phyloP scores from a whole-genome alignment of 768 basidiomycete species.

The Chalciporus chontae region DNA sequence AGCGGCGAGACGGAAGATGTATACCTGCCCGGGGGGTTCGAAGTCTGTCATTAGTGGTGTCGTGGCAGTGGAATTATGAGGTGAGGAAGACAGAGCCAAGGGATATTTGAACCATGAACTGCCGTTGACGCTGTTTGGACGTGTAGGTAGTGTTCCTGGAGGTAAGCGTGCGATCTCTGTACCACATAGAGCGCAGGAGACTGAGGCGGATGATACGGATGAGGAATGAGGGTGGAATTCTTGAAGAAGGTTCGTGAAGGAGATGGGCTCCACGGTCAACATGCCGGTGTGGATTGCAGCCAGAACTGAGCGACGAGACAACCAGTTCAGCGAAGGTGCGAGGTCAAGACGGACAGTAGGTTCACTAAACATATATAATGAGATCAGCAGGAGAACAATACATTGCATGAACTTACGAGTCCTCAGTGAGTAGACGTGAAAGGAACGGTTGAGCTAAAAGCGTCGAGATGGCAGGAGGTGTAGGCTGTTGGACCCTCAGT shows the following conservation, averaged over 20 bases:
- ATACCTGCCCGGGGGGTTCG: slow-evolving; percentile 45
- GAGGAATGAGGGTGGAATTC: slow-evolving; percentile 46
- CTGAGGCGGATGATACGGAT: slow-evolving; percentile 40
- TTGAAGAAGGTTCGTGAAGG: slow-evolving; percentile 55
- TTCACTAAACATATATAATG: slow-evolving; percentile 46
- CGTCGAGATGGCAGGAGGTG: slow-evolving; percentile 65
- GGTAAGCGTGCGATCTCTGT: slow-evolving; percentile 49
- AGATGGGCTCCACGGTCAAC: slow-evolving; percentile 83
- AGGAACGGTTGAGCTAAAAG: slow-evolving; percentile 79
- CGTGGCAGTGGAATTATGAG: slow-evolving; percentile 10
- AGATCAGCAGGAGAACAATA: slow-evolving; percentile 8
- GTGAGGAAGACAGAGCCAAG: slow-evolving; percentile 33
- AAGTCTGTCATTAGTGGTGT: slow-evolving; percentile 32
- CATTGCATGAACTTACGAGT: slow-evolving; percentile 61
- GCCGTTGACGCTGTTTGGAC: slow-evolving; percentile 44
- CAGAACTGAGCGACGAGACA: slow-evolving; percentile 81
- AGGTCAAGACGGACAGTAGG: slow-evolving; percentile 89
- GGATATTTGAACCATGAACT: slow-evolving; percentile 58
- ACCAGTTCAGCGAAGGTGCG: slow-evolving; percentile 92
- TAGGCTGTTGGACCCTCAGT: slow-evolving; percentile 54
- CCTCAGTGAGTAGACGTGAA: slow-evolving; percentile 70
- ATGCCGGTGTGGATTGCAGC: slow-evolving; percentile 85
- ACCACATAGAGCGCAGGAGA: slow-evolving; percentile 79
- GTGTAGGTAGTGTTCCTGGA: slow-evolving; percentile 24
- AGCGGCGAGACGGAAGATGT: slow-evolving; percentile 62